Conservation (phyloP, 1,284 basidiomycete species). For the Moesziomyces globuligerus region DNA sequence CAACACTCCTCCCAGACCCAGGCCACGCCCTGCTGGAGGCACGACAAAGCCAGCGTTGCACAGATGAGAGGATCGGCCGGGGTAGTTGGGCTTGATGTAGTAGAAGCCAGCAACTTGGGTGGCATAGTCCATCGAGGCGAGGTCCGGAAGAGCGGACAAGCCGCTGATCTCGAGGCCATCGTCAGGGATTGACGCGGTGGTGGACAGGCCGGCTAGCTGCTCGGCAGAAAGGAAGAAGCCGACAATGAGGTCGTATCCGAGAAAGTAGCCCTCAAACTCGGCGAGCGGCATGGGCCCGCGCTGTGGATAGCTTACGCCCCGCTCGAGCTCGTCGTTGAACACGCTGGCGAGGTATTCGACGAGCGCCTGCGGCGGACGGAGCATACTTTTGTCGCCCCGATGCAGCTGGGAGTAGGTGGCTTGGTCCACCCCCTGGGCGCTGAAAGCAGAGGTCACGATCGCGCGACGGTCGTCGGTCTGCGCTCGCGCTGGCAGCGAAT, state of each 20-base stretch:
- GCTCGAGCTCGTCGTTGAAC: constrained; percentile 53
- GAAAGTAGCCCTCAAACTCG: constrained; percentile 53
- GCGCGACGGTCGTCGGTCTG: constrained; percentile 24
- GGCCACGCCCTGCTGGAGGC: constrained; percentile 75
- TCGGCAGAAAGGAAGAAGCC: constrained; percentile 37
- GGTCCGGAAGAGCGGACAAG: constrained; percentile 8
- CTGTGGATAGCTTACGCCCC: constrained; percentile 55
- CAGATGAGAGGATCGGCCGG: constrained; percentile 87
- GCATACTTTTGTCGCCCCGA: neutral
- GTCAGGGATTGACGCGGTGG: neutral
- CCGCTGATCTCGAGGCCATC: constrained; percentile 10
- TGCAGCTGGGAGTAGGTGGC: neutral
- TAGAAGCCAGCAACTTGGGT: constrained; percentile 77
- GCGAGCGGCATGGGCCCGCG: constrained; percentile 36
- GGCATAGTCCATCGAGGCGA: constrained; percentile 15
- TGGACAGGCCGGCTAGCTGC: constrained; percentile 2
- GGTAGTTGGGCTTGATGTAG: constrained; percentile 64
- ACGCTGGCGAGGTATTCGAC: constrained; percentile 35
- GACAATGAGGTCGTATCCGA: constrained; percentile 46
- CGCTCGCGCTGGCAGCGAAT: constrained; percentile 33
- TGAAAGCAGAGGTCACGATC: constrained; percentile 40
- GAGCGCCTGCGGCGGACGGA: constrained; percentile 20
- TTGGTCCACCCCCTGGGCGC: constrained; percentile 28
- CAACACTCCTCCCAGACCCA: constrained; percentile 78
- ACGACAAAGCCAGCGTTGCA: constrained; percentile 92